Percentiles rank a stretch among this genome's conserved stretches.
These are phyloP conservation scores for Eucalyptus leucophloia DNA, from an alignment of 345 rosid genomes.

Conservation along the genomic window DNA sequence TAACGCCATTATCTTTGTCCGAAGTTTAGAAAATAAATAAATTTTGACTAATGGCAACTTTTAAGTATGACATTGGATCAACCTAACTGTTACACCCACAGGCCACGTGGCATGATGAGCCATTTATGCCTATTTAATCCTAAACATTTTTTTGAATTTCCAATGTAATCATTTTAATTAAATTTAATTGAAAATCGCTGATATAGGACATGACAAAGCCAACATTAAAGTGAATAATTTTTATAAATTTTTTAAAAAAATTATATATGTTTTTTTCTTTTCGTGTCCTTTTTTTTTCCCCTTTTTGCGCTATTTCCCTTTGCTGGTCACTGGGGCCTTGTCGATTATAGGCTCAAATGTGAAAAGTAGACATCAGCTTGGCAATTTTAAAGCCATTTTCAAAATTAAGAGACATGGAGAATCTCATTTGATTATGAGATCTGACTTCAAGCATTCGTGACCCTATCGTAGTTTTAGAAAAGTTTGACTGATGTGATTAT, in stretches of 20 bases:
- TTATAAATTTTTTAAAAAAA: too few species aligned
- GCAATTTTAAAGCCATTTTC: not conserved
- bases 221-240: too few species aligned
- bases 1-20: not conserved
- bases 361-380: not conserved
- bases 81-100: not conserved
- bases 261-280: too few species aligned
- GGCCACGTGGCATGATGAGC: not conserved
- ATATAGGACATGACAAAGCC: fast-evolving
- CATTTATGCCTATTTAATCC: too few species aligned
- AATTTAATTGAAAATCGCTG: not conserved
- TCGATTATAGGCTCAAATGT: not conserved
- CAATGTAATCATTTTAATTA: not conserved
- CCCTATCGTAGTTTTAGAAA: not conserved
- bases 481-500: not conserved
- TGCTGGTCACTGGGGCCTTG: fast-evolving
- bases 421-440: too few species aligned
- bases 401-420: not conserved
- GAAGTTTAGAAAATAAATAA: too few species aligned
- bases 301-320: not conserved
- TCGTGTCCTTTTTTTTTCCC: fast-evolving
- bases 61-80: not conserved
- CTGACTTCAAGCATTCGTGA: not conserved
- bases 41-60: not conserved
- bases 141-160: too few species aligned